Evolutionary conservation across 768 basidiomycete genomes (phyloP).

Genomic region (Roridomyces roridus): DNA sequence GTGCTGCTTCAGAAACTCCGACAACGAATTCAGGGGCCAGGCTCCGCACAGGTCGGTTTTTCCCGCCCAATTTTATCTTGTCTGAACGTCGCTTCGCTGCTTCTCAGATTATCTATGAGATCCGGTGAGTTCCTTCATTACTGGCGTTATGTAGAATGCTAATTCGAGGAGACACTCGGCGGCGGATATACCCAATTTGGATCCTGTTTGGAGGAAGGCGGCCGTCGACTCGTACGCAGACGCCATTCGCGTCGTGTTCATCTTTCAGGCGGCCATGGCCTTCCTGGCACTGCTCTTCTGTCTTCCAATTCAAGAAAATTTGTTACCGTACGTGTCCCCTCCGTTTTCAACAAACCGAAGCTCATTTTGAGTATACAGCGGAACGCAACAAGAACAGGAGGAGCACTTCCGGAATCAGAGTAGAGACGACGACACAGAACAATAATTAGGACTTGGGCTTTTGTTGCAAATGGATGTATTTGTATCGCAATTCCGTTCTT

Average conservation of each 20-base stretch:
- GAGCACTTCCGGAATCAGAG: conserved; percentile 54
- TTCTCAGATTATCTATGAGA: conserved; percentile 71
- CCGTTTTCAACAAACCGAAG: conserved; percentile 17
- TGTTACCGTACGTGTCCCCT: conserved; percentile 54
- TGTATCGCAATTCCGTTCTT: conserved; percentile 2
- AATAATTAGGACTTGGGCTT: conserved; percentile 32
- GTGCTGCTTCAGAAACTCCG: conserved; percentile 75
- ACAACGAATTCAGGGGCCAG: conserved; percentile 77
- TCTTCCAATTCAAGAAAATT: conserved; percentile 78
- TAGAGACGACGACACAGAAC: conserved; percentile 22
- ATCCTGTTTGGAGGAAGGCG: conserved; percentile 57
- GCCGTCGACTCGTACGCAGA: conserved; percentile 82
- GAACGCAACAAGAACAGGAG: conserved; percentile 67
- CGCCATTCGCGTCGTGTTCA: conserved; percentile 83
- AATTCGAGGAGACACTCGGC: conserved; percentile 63
- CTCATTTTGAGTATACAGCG: conserved; percentile 42
- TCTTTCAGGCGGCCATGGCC: conserved; percentile 75
- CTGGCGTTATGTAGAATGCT: background rate
- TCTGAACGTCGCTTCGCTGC: conserved; percentile 20
- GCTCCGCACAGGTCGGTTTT: conserved; percentile 68
- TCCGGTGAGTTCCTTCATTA: conserved; percentile 50
- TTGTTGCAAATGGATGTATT: conserved; percentile 24
- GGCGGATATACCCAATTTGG: conserved; percentile 70
- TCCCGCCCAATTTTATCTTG: conserved; percentile 17
- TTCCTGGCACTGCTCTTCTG: conserved; percentile 70